These are phyloP conservation scores for Fusarium brachygibbosum DNA, from an alignment of 2,329 filamentous ascomycete genomes.

Conservation along the genomic window DNA sequence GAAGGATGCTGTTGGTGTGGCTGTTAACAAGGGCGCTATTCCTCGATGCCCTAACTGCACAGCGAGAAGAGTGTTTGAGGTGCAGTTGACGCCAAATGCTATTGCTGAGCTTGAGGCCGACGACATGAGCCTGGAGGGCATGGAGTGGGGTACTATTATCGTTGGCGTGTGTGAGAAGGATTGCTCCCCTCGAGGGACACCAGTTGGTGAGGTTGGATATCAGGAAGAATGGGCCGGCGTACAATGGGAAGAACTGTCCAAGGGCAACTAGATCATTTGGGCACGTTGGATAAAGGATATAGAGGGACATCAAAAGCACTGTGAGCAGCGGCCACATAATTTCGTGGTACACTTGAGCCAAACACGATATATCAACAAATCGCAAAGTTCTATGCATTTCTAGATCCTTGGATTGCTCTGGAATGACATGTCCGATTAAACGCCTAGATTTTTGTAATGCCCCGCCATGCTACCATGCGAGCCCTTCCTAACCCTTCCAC, in stretches of 20 bases:
- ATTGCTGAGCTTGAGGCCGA: constrained; percentile 90
- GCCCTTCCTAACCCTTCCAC: constrained; percentile 42
- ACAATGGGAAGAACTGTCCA: constrained; percentile 88
- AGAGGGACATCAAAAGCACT: constrained; percentile 29
- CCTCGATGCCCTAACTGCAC: constrained; percentile 85
- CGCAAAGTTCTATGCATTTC: constrained; percentile 50
- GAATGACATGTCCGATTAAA: constrained; percentile 56
- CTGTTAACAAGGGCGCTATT: constrained; percentile 69
- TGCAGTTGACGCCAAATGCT: constrained; percentile 91
- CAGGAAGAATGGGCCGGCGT: constrained; percentile 97
- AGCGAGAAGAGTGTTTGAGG: constrained; percentile 82
- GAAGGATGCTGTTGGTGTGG: constrained; percentile 78
- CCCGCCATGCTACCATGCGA: constrained; percentile 52
- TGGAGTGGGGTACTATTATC: constrained; percentile 98
- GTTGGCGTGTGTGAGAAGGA: constrained; percentile 86
- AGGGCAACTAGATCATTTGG: constrained; percentile 49
- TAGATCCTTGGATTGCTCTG: constrained; percentile 54
- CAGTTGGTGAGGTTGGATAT: constrained; percentile 77
- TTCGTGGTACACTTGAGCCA: constrained; percentile 19
- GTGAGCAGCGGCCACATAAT: constrained; percentile 9
- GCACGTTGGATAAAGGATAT: constrained; percentile 4
- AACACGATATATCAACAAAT: constrained; percentile 44
- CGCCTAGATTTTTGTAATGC: constrained; percentile 52
- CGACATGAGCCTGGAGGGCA: constrained; percentile 79
- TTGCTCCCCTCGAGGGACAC: constrained; percentile 73